Evolutionary conservation across 768 basidiomycete species (phyloP).

Genomic region (Boletellus sp.): DNA sequence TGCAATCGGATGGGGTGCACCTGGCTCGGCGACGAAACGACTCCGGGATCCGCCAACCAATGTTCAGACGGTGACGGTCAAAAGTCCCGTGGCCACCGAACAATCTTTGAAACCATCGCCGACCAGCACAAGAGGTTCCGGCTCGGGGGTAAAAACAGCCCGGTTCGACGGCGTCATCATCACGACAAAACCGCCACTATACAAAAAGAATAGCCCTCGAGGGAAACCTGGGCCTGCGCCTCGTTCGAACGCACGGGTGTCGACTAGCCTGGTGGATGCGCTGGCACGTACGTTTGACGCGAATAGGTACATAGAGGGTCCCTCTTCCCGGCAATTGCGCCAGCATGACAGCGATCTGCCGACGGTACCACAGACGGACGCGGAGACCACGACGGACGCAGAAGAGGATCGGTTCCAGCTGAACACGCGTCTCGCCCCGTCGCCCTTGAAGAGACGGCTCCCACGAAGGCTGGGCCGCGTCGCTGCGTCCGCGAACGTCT

Average conservation of each 20-base stretch:
- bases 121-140: background rate
- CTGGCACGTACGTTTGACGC: conserved; percentile 26
- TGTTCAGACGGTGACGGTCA: background rate
- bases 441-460: conserved; percentile 3
- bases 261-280: conserved; percentile 21
- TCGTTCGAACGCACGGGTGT: background rate
- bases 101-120: background rate
- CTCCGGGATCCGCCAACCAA: background rate
- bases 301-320: conserved; percentile 13
- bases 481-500: background rate
- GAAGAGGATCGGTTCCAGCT: conserved; percentile 17
- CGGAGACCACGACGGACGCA: conserved; percentile 22
- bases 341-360: background rate
- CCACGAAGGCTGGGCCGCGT: background rate
- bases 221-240: background rate
- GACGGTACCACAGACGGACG: conserved; percentile 14
- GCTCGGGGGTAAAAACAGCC: conserved; percentile 15
- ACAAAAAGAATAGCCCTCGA: background rate
- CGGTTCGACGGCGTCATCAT: conserved; percentile 27
- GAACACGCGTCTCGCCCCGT: conserved; percentile 12
- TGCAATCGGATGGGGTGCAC: background rate
- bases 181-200: conserved; percentile 1
- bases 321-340: background rate
- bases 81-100: background rate
- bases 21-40: background rate